A percentile compares a stretch with the other conserved stretches of the same genome.
These are phyloP conservation scores for Wickerhamiella allomyrinae DNA, from an alignment of 805 yeast species.

Conservation along the genomic window DNA sequence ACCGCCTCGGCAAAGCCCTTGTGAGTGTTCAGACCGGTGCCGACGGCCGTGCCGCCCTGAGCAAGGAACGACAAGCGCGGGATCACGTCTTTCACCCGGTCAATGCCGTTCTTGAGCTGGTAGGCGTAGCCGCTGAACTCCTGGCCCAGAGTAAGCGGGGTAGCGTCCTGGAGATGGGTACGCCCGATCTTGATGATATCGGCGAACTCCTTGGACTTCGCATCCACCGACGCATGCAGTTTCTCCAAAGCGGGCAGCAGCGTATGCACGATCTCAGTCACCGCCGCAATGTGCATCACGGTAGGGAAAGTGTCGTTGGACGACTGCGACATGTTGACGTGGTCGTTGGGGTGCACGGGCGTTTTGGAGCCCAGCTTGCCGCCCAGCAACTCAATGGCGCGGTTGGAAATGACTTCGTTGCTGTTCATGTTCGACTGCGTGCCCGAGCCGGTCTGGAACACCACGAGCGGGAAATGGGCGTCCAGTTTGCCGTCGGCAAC, in stretches of 20 bases:
- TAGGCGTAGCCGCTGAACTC: conserved; percentile 95
- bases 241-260: conserved; percentile 68
- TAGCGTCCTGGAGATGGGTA: conserved; percentile 97
- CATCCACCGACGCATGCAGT: conserved; percentile 64
- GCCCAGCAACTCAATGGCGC: conserved; percentile 93
- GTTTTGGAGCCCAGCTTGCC: conserved; percentile 83
- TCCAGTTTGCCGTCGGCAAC: conserved; percentile 82
- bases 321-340: conserved; percentile 96
- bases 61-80: conserved; percentile 73
- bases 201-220: conserved; percentile 68
- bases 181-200: conserved; percentile 96
- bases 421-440: conserved; percentile 99
- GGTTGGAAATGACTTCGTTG: conserved; percentile 94
- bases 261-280: conserved; percentile 61
- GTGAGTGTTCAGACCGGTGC: conserved; percentile 93
- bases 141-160: conserved; percentile 95
- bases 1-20: conserved; percentile 78
- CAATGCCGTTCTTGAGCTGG: conserved; percentile 83
- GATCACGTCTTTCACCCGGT: conserved; percentile 62
- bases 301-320: conserved; percentile 99
- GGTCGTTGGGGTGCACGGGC: conserved; percentile 97
- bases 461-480: conserved; percentile 95
- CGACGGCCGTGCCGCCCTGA: conserved; percentile 99
- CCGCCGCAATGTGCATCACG: conserved; percentile 99
- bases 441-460: conserved; percentile 98